A percentile compares a stretch with the other conserved stretches of the same genome.
These are phyloP conservation scores for Sungouiella blattae DNA, from an alignment of 805 yeast species.

Conservation along the genomic window DNA sequence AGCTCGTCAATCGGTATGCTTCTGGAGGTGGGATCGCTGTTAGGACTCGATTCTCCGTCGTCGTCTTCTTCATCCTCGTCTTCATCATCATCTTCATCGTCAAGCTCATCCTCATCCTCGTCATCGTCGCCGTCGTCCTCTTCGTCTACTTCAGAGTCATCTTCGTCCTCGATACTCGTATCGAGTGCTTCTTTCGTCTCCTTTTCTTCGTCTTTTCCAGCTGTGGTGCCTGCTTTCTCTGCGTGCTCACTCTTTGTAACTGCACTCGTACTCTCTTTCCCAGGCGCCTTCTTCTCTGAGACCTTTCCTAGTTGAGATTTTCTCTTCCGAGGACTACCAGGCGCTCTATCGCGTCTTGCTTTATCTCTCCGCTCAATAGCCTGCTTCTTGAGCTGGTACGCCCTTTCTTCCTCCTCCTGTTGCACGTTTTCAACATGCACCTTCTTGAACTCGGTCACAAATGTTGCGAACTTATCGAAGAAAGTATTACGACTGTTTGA, in stretches of 20 bases:
- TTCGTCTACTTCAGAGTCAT: constrained; percentile 5
- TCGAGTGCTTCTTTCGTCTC: constrained; percentile 8
- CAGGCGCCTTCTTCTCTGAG: not conserved
- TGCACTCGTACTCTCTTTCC: constrained; percentile 1
- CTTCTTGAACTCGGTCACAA: constrained; percentile 72
- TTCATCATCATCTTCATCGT: constrained; percentile 13
- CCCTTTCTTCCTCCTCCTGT: constrained; percentile 73
- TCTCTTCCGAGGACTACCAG: constrained; percentile 4
- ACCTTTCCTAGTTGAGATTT: constrained; percentile 1
- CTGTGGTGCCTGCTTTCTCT: constrained; percentile 7
- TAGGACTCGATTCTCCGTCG: constrained; percentile 10
- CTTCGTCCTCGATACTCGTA: constrained; percentile 1
- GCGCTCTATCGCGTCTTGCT: constrained; percentile 12
- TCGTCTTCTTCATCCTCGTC: constrained; percentile 16
- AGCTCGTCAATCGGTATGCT: constrained; percentile 16
- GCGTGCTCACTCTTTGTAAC: constrained; percentile 1
- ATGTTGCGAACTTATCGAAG: constrained; percentile 75
- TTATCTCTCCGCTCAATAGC: constrained; percentile 24
- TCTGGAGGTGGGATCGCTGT: constrained; percentile 4
- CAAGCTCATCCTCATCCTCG: constrained; percentile 7
- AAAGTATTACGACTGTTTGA: constrained; percentile 62
- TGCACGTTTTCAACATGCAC: constrained; percentile 77
- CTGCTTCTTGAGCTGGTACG: constrained; percentile 34
- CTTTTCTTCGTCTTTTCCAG: constrained; percentile 14
- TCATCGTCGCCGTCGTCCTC: constrained; percentile 8